A percentile compares a stretch with the other conserved stretches of the same genome.
Evolutionary conservation across 768 basidiomycete species (phyloP).

Genomic region (Leccinum uliginosum): DNA sequence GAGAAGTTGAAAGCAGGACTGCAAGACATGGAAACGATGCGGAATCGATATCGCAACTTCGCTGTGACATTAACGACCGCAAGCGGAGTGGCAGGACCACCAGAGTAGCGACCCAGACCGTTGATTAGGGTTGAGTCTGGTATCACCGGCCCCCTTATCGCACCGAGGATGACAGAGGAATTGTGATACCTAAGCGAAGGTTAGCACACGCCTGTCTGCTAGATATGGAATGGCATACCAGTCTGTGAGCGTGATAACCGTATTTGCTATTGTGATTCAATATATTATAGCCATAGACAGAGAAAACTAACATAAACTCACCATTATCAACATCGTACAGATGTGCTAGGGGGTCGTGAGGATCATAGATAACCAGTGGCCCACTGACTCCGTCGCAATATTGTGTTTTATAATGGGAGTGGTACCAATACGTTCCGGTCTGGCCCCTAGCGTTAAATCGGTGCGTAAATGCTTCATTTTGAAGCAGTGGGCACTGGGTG

Average conservation of each 20-base stretch:
- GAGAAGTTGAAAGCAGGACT: constrained; percentile 38
- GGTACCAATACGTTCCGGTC: constrained; percentile 46
- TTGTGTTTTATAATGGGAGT: constrained; percentile 37
- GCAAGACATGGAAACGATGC: constrained; percentile 51
- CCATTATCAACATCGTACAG: constrained; percentile 48
- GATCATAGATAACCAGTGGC: constrained; percentile 42
- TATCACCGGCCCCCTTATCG: not conserved
- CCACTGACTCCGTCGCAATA: constrained; percentile 43
- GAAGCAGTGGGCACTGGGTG: constrained; percentile 42
- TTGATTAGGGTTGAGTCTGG: constrained; percentile 49
- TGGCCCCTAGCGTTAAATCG: constrained; percentile 31
- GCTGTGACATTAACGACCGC: constrained; percentile 41
- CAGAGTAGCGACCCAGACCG: constrained; percentile 43
- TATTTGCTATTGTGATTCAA: constrained; percentile 24
- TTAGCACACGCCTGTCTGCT: constrained; percentile 7
- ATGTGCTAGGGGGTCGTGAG: constrained; percentile 35
- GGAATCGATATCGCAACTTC: constrained; percentile 49
- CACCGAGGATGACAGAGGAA: constrained; percentile 17
- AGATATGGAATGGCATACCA: constrained; percentile 28
- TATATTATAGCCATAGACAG: not conserved
- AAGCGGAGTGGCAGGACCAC: constrained; percentile 37
- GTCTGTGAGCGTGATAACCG: constrained; percentile 48
- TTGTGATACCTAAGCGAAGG: constrained; percentile 33
- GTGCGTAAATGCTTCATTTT: constrained; percentile 32
- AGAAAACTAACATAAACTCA: constrained; percentile 8